Percentiles rank a stretch among this genome's conserved stretches.
Conservation (phyloP, 306 rosid genomes). For the Medicago ruthenica region DNA sequence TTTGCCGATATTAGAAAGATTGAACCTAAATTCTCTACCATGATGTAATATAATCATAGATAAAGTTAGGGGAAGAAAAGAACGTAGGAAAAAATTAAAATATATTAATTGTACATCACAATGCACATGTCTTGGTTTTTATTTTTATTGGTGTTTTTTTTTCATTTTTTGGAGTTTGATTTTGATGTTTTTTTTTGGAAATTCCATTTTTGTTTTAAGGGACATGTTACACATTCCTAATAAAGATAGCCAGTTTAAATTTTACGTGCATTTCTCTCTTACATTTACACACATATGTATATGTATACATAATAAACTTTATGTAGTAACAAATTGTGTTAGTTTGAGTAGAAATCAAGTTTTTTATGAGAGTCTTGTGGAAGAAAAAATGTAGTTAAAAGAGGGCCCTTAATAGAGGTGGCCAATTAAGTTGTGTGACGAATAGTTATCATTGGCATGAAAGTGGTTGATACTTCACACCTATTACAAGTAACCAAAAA, state of each 20-base stretch:
- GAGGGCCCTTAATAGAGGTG: background rate
- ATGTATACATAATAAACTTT: background rate
- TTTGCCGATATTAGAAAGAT: background rate
- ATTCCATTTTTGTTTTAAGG: slow-evolving; percentile 15
- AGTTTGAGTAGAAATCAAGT: background rate
- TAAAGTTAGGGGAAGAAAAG: slow-evolving; percentile 23
- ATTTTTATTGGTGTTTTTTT: background rate
- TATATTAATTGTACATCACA: slow-evolving; percentile 23
- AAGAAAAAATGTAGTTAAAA: background rate
- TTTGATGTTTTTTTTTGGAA: slow-evolving; percentile 11
- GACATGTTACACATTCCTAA: slow-evolving; percentile 21
- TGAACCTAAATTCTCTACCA: background rate
- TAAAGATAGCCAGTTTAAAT: background rate
- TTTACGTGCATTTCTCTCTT: slow-evolving; percentile 10
- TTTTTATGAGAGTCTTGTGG: background rate
- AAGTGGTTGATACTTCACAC: background rate
- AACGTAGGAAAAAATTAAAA: background rate
- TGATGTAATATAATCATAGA: slow-evolving; percentile 3
- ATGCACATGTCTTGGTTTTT: background rate
- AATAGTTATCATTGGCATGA: background rate
- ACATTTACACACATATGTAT: slow-evolving; percentile 9
- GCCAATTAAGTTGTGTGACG: background rate
- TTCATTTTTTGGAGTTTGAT: slow-evolving; percentile 1
- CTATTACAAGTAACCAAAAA: background rate
- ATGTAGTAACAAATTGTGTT: background rate